A percentile compares a stretch with the other conserved stretches of the same genome.
Conservation (phyloP, 164 flowering plant genomes). For the Cinnamomum chago region DNA sequence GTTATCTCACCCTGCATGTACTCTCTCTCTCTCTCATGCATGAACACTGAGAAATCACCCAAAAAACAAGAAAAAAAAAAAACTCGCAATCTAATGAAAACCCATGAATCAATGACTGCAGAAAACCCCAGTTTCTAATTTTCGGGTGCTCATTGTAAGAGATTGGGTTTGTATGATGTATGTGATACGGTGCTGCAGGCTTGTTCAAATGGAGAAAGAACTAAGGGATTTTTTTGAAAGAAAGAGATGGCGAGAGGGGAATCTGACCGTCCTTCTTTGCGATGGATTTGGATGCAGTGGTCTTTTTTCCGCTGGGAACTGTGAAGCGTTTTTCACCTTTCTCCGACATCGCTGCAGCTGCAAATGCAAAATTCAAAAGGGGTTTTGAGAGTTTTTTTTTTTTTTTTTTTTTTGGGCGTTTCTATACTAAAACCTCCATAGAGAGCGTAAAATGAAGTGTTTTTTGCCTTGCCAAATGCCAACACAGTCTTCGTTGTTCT, state of each 20-base stretch:
- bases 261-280: conserved; percentile 4
- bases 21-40: not conserved
- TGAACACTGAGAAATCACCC: not conserved
- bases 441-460: too few relatives aligned
- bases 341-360: conserved; percentile 1
- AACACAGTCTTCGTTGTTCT: accelerated
- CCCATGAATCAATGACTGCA: not conserved
- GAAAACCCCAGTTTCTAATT: not conserved
- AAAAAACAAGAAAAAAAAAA: too few relatives aligned
- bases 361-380: not conserved
- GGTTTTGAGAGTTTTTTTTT: too few relatives aligned
- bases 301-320: not conserved
- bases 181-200: not conserved
- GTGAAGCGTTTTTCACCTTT: conserved; percentile 3
- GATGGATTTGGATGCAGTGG: not conserved
- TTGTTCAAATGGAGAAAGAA: not conserved
- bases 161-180: too few relatives aligned
- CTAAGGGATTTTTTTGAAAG: not conserved
- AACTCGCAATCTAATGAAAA: not conserved
- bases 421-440: too few relatives aligned
- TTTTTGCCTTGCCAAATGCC: too few relatives aligned
- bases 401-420: too few relatives aligned
- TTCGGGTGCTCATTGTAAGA: too few relatives aligned
- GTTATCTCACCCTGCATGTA: not conserved
- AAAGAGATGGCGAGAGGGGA: not conserved